Conservation (phyloP, 1,284 basidiomycete species). For the Psilocybe mexicana region DNA sequence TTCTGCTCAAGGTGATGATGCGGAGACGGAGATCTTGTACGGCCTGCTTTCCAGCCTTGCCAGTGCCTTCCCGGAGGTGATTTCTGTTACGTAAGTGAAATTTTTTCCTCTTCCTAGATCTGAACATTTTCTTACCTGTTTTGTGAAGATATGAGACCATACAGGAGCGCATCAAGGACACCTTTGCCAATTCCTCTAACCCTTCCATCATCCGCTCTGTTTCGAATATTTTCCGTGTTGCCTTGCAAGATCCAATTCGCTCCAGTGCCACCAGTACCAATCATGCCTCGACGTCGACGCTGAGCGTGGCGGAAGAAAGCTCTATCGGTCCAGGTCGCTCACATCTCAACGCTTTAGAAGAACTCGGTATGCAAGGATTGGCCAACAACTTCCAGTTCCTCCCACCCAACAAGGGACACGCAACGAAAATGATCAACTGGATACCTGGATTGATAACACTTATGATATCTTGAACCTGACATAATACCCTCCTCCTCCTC, state of each 20-base stretch:
- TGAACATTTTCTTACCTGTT: not conserved
- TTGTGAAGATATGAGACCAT: slow-evolving; percentile 70
- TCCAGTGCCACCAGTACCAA: slow-evolving; percentile 29
- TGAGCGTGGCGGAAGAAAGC: slow-evolving; percentile 62
- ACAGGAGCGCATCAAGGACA: slow-evolving; percentile 78
- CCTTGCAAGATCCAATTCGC: slow-evolving; percentile 56
- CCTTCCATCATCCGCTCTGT: slow-evolving; percentile 70
- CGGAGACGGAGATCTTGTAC: slow-evolving; percentile 82
- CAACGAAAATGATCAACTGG: slow-evolving; percentile 70
- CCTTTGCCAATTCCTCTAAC: slow-evolving; percentile 74
- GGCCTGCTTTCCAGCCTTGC: slow-evolving; percentile 77
- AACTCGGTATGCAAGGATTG: slow-evolving; percentile 70
- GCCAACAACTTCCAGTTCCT: slow-evolving; percentile 70
- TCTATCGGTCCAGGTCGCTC: slow-evolving; percentile 44
- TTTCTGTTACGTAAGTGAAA: slow-evolving; percentile 69
- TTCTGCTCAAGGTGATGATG: slow-evolving; percentile 79
- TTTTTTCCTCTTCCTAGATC: not conserved
- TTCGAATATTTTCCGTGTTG: slow-evolving; percentile 72
- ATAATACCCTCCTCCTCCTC: slow-evolving; percentile 2
- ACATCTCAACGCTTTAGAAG: slow-evolving; percentile 59
- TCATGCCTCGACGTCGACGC: slow-evolving; percentile 62
- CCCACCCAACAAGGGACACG: slow-evolving; percentile 54
- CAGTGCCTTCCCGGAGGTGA: slow-evolving; percentile 67
- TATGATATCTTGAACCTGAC: slow-evolving; percentile 31
- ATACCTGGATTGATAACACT: slow-evolving; percentile 58